Evolutionary conservation across 2,329 filamentous ascomycete genomes (phyloP), one percentile per base, ranked within the genome.

Genomic region (Pseudogymnoascus sp.): DNA sequence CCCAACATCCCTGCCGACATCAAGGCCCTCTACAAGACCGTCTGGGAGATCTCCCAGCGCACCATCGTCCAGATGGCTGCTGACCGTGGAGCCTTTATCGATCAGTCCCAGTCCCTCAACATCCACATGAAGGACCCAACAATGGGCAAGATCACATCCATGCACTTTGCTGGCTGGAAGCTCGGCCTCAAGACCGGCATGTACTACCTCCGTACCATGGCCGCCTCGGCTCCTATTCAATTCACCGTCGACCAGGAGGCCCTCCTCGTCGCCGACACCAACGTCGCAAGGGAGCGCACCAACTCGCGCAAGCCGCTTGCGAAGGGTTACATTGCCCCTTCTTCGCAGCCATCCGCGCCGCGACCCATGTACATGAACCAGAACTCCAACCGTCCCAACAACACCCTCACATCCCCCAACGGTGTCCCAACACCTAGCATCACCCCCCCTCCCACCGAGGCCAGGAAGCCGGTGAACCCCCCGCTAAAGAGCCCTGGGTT

Each of bases 121-220:
- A 97, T 99, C 70, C 95, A 99, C 83, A 92, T 99, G 88, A 96
- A 96, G 78, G 93, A 97, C 73, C 95, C 95, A 44, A 96, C 93
- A 61, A 97, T 99, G 93, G 95, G 95, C 79, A 99, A 99, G 85
- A 96, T 99, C 77, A 99, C 95, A 65, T 95, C 89, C 77, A 99
- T 99, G 95, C 95, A 99, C 82, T 99, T 99, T 75, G 86, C 95
- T 59, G 95, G 95, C 71, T 99, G 95, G 95, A 99, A 97, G 84
- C 88, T 97, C 69, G 95, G 95, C 73, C 86, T 99, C 70, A 99
- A 99, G 89, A 99, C 95, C 37, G 95, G 95, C 81, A 97, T 99
- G 95, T 99, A 99, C 87, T 99, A 99, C 79, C 88, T 99, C 71
- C 91, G 95, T 72, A 99, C 95, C 59, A 95, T 96, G 87, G 95